Conservation (phyloP, 176 grass and related monocot species). For the Pontederia paniculata region DNA sequence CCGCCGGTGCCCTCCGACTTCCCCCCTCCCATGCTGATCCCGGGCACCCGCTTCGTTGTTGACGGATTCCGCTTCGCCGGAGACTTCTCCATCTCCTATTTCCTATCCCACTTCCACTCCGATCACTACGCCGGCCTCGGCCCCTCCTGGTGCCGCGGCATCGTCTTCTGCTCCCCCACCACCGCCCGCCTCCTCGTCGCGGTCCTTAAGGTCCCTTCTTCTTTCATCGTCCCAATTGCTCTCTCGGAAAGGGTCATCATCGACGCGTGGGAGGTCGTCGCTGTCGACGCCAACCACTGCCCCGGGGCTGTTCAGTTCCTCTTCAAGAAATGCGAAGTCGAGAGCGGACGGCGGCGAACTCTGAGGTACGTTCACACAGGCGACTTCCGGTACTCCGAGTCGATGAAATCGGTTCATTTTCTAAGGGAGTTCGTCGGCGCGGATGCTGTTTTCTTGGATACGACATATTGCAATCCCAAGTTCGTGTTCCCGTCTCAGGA, state of each 20-base stretch:
- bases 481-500: constrained; percentile 69
- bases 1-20: constrained; percentile 42
- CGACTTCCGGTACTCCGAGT: constrained; percentile 53
- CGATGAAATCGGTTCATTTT: constrained; percentile 51
- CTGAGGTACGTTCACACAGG: constrained; percentile 76
- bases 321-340: constrained; percentile 26
- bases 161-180: constrained; percentile 58
- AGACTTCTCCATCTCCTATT: constrained; percentile 77
- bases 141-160: constrained; percentile 57
- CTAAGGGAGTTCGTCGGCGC: constrained; percentile 53
- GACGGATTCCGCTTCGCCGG: constrained; percentile 73
- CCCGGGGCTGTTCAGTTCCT: constrained; percentile 88
- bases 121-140: constrained; percentile 71
- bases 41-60: constrained; percentile 65
- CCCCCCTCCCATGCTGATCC: constrained; percentile 42
- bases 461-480: constrained; percentile 84
- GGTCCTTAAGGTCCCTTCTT: constrained; percentile 45
- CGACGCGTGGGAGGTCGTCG: constrained; percentile 44
- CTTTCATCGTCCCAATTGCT: constrained; percentile 45
- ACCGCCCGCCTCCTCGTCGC: constrained; percentile 55
- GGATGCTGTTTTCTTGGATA: constrained; percentile 79
- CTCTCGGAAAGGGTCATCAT: constrained; percentile 29
- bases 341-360: neutral
- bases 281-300: constrained; percentile 87
- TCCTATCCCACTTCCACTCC: constrained; percentile 94